A percentile compares a stretch with the other conserved stretches of the same genome.
phyloP scores from a whole-genome alignment of 345 rosid species.

The Mercurialis annua region DNA sequence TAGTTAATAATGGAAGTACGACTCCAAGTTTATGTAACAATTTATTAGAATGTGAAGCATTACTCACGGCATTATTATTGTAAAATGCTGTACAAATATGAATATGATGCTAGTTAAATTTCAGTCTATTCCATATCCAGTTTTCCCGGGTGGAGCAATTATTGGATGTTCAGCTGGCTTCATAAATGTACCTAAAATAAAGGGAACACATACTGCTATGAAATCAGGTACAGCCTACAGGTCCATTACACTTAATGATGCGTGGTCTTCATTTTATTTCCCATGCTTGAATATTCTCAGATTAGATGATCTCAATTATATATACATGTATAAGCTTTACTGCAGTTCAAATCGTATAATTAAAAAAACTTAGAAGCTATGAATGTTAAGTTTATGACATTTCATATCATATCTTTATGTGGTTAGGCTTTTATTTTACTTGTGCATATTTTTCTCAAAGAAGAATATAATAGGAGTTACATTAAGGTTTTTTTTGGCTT shows the following conservation, averaged over 20 bases:
- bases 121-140: slow-evolving; percentile 99
- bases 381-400: background rate
- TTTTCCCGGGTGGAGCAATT: slow-evolving; percentile 95
- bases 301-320: background rate
- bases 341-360: background rate
- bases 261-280: background rate
- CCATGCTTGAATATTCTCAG: background rate
- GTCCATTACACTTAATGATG: background rate
- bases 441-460: background rate
- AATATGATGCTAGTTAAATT: slow-evolving; percentile 81
- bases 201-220: slow-evolving; percentile 99
- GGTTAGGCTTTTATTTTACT: background rate
- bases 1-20: background rate
- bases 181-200: slow-evolving; percentile 92
- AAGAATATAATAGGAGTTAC: background rate
- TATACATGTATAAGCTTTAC: too few relatives aligned
- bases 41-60: slow-evolving; percentile 1
- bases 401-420: background rate
- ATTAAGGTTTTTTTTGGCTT: too few relatives aligned
- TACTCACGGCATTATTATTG: slow-evolving; percentile 8
- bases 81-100: slow-evolving; percentile 31
- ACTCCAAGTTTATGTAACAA: background rate
- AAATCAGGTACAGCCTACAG: slow-evolving; percentile 61
- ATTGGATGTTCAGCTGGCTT: slow-evolving; percentile 98
- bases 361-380: background rate